Base-by-base conservation (phyloP, 352 stramenopile species). In the Halophytophthora polymorphica region DNA sequence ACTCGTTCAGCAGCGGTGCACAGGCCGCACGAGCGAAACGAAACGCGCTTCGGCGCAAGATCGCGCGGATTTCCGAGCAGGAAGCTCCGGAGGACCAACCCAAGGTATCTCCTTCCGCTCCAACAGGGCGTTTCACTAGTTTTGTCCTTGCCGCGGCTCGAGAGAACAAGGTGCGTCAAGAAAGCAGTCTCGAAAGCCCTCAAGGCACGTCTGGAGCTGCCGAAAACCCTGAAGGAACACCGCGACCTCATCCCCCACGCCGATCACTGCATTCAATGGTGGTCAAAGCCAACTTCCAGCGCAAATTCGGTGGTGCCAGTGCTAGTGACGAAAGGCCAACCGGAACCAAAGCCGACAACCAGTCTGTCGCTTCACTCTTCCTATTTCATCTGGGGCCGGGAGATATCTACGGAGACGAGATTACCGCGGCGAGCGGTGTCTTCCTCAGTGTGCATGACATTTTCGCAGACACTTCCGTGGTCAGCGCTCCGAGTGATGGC, bases 321-420 rank as follows among this genome's bases (percentile, higher is more conserved):
- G 22, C 15, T 28, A 36, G 8, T 37, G 36, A 42, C 46, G 36
- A 42, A 48, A 36, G 35, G 21, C 18, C 64, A 43, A 6, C 19
- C 44, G 14, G 43, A 46, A 18, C 44, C 45, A 43, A 73, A 62
- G 46, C 51, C 53, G 14, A 42, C 36, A 35, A 19, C 18, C 56
- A 53, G 51, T 8, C 25, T 31, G 25, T 8, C 8, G 25, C 25
- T 8, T 17, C 49, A 10, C 59, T 75, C 0, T 63, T 85, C 21
- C 50, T 86, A 18, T 79, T 74, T 23, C 42, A 74, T 17, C 41
- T 88, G 17, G 43, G 51, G 0, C 57, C 57, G 0, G 77, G 77
- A 5, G 77, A 86, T 33, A 61, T 83, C 31, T 80, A 74, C 22
- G 74, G 74, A 0, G 74, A 85, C 11, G 77, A 88, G 36, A 58